These are phyloP conservation scores for Beauveria caledonica DNA, from an alignment of 2,329 filamentous ascomycete species.

Conservation along the genomic window DNA sequence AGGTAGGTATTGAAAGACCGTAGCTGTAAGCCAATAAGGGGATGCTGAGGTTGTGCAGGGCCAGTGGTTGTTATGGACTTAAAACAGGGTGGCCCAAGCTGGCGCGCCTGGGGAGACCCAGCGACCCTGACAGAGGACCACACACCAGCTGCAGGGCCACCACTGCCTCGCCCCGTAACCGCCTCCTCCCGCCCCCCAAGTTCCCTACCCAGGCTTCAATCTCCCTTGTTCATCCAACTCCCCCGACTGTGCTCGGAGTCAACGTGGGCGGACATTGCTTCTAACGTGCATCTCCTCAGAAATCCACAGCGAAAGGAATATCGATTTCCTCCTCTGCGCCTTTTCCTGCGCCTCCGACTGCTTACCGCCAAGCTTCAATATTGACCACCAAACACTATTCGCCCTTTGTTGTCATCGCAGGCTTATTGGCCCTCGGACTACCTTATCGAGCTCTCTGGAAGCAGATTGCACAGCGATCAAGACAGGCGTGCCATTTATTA, in stretches of 20 bases:
- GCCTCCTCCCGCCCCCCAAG: slow-evolving; percentile 10
- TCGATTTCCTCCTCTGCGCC: neutral
- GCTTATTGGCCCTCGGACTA: neutral
- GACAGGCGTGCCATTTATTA: neutral
- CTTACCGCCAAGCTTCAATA: neutral
- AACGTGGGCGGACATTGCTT: neutral
- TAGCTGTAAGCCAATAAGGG: neutral
- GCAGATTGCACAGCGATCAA: neutral
- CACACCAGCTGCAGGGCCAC: no score
- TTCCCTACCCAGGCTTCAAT: slow-evolving; percentile 6
- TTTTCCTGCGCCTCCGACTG: neutral
- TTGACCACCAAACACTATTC: neutral
- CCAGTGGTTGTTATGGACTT: neutral
- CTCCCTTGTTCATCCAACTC: slow-evolving; percentile 7
- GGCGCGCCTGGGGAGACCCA: slow-evolving; percentile 4
- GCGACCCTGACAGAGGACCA: neutral
- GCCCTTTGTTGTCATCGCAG: neutral
- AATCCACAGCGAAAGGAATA: neutral
- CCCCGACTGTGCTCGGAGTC: neutral
- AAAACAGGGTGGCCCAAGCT: neutral
- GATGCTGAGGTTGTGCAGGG: neutral
- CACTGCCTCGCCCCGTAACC: slow-evolving; percentile 1
- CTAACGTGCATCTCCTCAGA: neutral
- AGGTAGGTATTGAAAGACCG: no score
- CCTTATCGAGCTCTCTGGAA: no score